Evolutionary conservation across 352 stramenopile species (phyloP), one percentile per base, ranked within the genome.

Genomic region (Phytophthora europaea): DNA sequence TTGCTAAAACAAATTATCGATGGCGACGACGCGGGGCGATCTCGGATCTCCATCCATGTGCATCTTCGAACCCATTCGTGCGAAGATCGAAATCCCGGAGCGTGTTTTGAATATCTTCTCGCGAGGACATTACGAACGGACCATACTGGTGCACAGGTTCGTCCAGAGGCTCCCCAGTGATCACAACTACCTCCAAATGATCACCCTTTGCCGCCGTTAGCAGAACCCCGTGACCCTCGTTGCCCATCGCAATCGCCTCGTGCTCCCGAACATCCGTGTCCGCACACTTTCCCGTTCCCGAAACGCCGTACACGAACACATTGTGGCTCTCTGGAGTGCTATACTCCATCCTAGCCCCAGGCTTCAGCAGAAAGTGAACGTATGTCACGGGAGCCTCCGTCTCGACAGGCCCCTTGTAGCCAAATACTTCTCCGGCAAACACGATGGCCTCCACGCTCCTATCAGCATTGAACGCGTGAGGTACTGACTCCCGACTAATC

Each of bases 111-210:
- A 89, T 89, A 50, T 89, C 80, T 13, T 80, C 67, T 9, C 64
- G 18, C n/a, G 76, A 87, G 23, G 71, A 84, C 85, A 92, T 92
- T 36, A 92, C 83, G 57, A 90, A 92, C n/a, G 85, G 83, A 18
- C 83, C 85, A 57, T 92, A 85, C 59, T 88, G 84, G 16, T 79
- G 70, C 4, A 92, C 70, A 8, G 81, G 80, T 63, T 92, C 85
- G 48, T 86, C 76, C 36, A 92, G 57, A 9, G 81, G 85, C 67
- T 88, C 40, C 16, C 81, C 83, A n/a, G 61, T 80, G 23, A 90
- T 72, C 50, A 89, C 65, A 3, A 91, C 74, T 28, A 90, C 85
- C 66, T 92, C 78, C 15, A 89, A n/a, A 0, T 52, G 66, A 4
- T 79, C 68, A 18, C 67, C 66, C 7, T 61, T 31, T 4, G 50